A percentile compares a stretch with the other conserved stretches of the same genome.
phyloP scores from a whole-genome alignment of 2,329 filamentous ascomycete species.

The Graphiopsis chlorocephala region DNA sequence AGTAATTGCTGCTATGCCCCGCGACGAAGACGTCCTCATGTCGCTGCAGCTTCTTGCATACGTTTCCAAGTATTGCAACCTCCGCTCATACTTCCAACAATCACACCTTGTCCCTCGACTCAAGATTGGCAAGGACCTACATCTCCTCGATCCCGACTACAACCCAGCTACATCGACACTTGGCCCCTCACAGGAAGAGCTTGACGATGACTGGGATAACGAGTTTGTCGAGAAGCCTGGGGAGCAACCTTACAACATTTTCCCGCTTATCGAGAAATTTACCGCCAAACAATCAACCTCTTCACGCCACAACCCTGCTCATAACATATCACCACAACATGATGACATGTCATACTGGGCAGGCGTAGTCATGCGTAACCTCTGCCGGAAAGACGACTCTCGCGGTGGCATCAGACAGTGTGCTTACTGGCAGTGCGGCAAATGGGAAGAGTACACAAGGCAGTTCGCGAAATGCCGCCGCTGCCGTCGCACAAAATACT shows the following conservation, averaged over 20 bases:
- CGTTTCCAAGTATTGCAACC: slow-evolving; percentile 97
- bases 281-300: slow-evolving; percentile 64
- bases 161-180: slow-evolving; percentile 38
- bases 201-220: slow-evolving; percentile 82
- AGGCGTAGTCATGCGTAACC: slow-evolving; percentile 96
- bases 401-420: slow-evolving; percentile 93
- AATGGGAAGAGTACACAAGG: slow-evolving; percentile 94
- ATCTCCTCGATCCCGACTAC: slow-evolving; percentile 69
- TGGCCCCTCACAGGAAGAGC: slow-evolving; percentile 47
- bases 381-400: slow-evolving; percentile 96
- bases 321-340: slow-evolving; percentile 31
- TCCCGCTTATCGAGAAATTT: slow-evolving; percentile 96
- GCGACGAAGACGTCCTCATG: slow-evolving; percentile 97
- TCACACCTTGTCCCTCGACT: slow-evolving; percentile 91
- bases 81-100: slow-evolving; percentile 90
- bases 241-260: slow-evolving; percentile 66
- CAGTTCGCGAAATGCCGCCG: slow-evolving; percentile 98
- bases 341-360: slow-evolving; percentile 96
- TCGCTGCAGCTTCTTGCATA: slow-evolving; percentile 94
- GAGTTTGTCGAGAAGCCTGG: slow-evolving; percentile 59
- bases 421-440: slow-evolving; percentile 96
- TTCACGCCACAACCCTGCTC: slow-evolving; percentile 58
- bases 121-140: slow-evolving; percentile 82
- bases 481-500: slow-evolving; percentile 86
- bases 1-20: slow-evolving; percentile 85